Percentiles rank a stretch among this genome's conserved stretches.
Evolutionary conservation across 2,329 filamentous ascomycete species (phyloP).

Genomic region (Mycosphaerella arachidis): DNA sequence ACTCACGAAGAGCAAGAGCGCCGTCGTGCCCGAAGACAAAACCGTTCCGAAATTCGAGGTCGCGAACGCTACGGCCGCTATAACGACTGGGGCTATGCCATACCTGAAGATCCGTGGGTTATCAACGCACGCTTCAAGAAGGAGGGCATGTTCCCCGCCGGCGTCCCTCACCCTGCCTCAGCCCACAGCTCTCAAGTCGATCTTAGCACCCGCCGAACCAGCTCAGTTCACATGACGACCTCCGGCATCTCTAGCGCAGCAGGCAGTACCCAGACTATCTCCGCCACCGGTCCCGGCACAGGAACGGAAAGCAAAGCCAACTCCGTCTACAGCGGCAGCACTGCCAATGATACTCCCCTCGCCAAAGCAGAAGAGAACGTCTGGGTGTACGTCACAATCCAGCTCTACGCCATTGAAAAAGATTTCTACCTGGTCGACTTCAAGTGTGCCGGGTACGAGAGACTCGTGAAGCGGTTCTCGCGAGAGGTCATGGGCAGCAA

Average conservation of each 20-base stretch:
- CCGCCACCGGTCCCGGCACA: constrained; percentile 18
- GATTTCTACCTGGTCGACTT: constrained; percentile 96
- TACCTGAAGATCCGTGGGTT: constrained; percentile 94
- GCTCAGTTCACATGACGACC: constrained; percentile 24
- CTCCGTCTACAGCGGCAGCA: constrained; percentile 12
- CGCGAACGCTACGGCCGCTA: constrained; percentile 42
- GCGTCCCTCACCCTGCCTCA: constrained; percentile 46
- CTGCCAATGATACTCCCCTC: constrained; percentile 11
- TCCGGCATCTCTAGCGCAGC: constrained; percentile 20
- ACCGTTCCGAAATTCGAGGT: constrained; percentile 24
- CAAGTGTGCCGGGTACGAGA: constrained; percentile 96
- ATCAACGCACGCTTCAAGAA: constrained; percentile 87
- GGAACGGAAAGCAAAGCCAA: constrained; percentile 7
- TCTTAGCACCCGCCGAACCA: constrained; percentile 31
- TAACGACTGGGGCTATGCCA: constrained; percentile 61
- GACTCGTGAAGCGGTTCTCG: constrained; percentile 55
- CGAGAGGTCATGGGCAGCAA: constrained; percentile 30
- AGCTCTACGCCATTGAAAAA: constrained; percentile 89
- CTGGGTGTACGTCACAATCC: constrained; percentile 93
- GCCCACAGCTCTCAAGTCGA: constrained; percentile 48
- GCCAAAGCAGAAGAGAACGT: constrained; percentile 60
- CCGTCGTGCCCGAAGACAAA: constrained; percentile 22
- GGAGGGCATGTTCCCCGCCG: constrained; percentile 62
- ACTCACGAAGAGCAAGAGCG: constrained; percentile 34
- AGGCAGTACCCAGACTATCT: constrained; percentile 28